Evolutionary conservation across 805 yeast species (phyloP).

Genomic region (Ogataea salicorniae): DNA sequence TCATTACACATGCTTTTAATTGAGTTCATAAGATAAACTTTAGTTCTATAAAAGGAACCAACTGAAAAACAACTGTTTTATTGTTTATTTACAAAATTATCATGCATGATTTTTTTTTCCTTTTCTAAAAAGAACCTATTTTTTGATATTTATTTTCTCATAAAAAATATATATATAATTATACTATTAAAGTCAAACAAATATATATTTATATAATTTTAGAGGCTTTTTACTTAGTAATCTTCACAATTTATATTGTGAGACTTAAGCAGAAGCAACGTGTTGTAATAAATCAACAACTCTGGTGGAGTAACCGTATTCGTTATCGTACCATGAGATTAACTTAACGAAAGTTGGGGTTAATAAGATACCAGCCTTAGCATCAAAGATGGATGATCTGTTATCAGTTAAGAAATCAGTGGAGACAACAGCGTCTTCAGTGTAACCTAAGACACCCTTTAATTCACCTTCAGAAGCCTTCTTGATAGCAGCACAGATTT

Average conservation of each 20-base stretch:
- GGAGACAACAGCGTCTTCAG: constrained; percentile 89
- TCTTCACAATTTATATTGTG: constrained; percentile 3
- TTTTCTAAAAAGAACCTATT: too few species aligned
- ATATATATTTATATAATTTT: neutral
- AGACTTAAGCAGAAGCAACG: constrained; percentile 55
- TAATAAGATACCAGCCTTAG: constrained; percentile 84
- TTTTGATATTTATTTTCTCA: too few species aligned
- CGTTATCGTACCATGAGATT: constrained; percentile 94
- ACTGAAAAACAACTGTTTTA: too few species aligned
- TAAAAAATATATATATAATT: too few species aligned
- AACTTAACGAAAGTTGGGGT: constrained; percentile 88
- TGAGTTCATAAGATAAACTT: too few species aligned
- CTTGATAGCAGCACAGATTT: constrained; percentile 72
- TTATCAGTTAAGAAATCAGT: constrained; percentile 81
- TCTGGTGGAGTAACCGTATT: constrained; percentile 94
- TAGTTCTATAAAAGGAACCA: too few species aligned
- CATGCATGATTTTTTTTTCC: too few species aligned
- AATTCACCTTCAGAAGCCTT: constrained; percentile 71
- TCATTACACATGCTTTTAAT: too few species aligned
- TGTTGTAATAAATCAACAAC: constrained; percentile 84
- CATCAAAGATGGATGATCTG: constrained; percentile 86
- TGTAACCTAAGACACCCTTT: constrained; percentile 83
- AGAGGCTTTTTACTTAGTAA: neutral
- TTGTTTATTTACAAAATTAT: too few species aligned
- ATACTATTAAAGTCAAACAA: neutral